Conservation (phyloP, 768 basidiomycete species). For the Tricholoma terreum region DNA sequence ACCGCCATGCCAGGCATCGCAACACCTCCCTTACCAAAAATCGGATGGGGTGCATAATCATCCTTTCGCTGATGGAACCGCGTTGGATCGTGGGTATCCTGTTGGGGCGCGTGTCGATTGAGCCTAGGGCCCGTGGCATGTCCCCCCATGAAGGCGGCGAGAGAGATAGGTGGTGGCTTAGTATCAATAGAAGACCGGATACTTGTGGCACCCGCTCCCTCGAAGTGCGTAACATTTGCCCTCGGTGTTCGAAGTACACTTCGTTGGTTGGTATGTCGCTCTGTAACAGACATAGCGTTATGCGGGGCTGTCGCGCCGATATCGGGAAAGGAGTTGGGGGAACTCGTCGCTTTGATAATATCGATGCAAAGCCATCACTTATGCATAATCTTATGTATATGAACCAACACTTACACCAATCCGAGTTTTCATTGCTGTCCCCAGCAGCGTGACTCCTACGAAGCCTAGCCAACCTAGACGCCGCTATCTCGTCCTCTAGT, state of each 20-base stretch:
- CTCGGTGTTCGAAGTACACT: conserved; percentile 47
- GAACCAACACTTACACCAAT: conserved; percentile 42
- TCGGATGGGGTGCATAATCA: conserved; percentile 59
- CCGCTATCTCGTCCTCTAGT: conserved; percentile 61
- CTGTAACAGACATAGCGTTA: conserved; percentile 22
- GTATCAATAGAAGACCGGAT: conserved; percentile 15
- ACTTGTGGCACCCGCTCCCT: conserved; percentile 1
- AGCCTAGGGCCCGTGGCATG: conserved; percentile 71
- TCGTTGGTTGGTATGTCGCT: conserved; percentile 41
- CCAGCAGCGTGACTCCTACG: conserved; percentile 43
- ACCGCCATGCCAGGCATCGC: conserved; percentile 72
- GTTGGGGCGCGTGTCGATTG: conserved; percentile 69
- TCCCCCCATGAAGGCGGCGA: conserved; percentile 82
- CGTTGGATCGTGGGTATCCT: conserved; percentile 59
- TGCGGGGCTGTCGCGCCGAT: conserved; percentile 18
- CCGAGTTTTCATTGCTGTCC: conserved; percentile 36
- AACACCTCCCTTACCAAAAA: conserved; percentile 72
- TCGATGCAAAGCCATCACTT: not conserved
- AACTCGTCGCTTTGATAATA: not conserved
- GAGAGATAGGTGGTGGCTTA: conserved; percentile 56
- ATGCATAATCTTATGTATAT: not conserved
- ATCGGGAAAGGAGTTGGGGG: not conserved
- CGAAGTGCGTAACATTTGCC: conserved; percentile 9
- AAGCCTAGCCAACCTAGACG: conserved; percentile 48
- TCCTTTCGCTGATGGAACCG: conserved; percentile 61